A percentile compares a stretch with the other conserved stretches of the same genome.
Conservation (phyloP, 192 early-diverging fungal genomes). For the Fimicolochytrium jonesii region DNA sequence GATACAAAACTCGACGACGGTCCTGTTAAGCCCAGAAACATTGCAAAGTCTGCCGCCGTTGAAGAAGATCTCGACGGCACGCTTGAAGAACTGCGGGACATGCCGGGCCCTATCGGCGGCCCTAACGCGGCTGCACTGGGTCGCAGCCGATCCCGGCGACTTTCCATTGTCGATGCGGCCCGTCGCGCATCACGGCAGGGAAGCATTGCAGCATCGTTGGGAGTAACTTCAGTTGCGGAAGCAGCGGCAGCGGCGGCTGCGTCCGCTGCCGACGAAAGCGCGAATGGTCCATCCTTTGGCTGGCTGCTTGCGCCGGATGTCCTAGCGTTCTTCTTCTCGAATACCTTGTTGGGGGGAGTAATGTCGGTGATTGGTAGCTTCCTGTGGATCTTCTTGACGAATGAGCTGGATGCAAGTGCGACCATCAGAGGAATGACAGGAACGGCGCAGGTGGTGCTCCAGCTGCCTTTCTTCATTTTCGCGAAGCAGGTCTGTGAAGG, state of each 20-base stretch:
- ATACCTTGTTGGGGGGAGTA: slow-evolving; percentile 19
- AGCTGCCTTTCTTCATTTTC: slow-evolving; percentile 30
- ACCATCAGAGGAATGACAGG: slow-evolving; percentile 23
- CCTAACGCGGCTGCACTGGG: background rate
- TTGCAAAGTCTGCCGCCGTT: background rate
- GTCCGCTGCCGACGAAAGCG: background rate
- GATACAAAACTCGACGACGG: background rate
- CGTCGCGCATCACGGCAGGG: slow-evolving; percentile 18
- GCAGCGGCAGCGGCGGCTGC: too few relatives aligned
- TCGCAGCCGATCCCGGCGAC: slow-evolving; percentile 14
- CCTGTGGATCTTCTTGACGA: slow-evolving; percentile 23
- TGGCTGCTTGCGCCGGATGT: slow-evolving; percentile 26
- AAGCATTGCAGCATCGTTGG: slow-evolving; percentile 9
- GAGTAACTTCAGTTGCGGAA: slow-evolving; percentile 8
- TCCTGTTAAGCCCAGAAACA: slow-evolving; percentile 2
- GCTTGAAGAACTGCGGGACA: slow-evolving; percentile 7
- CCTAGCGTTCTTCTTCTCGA: slow-evolving; percentile 17
- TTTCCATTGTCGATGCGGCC: slow-evolving; percentile 15
- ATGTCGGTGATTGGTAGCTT: slow-evolving; percentile 19
- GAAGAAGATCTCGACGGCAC: slow-evolving; percentile 17
- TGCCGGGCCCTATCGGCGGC: background rate
- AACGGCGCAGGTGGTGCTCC: slow-evolving; percentile 23
- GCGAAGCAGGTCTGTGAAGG: slow-evolving; percentile 19
- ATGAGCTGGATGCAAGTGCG: slow-evolving; percentile 19
- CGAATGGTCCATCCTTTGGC: slow-evolving; percentile 7